phyloP scores from a whole-genome alignment of 768 basidiomycete genomes.

The Tylopilus felleus region DNA sequence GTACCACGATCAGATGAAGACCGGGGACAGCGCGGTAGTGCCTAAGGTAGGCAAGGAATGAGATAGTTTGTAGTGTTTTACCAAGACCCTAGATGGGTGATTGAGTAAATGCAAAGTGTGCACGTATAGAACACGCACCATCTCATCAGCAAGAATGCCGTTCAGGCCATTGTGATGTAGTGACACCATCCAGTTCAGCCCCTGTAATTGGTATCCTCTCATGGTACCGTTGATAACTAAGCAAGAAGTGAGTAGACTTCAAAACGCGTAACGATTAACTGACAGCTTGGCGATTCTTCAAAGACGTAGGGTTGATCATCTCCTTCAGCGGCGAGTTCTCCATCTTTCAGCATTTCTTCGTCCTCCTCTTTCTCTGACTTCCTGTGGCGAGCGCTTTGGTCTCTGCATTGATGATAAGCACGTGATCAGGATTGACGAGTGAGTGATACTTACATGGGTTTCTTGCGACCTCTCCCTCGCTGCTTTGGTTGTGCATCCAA shows the following conservation, averaged over 20 bases:
- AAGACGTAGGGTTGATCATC: slow-evolving; percentile 93
- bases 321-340: slow-evolving; percentile 73
- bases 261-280: slow-evolving; percentile 11
- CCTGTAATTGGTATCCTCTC: slow-evolving; percentile 94
- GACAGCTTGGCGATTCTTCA: slow-evolving; percentile 90
- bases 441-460: slow-evolving; percentile 53
- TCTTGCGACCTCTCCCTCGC: slow-evolving; percentile 84
- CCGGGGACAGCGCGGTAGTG: slow-evolving; percentile 73
- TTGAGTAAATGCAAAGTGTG: not conserved
- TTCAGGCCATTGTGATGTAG: slow-evolving; percentile 95
- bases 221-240: slow-evolving; percentile 86
- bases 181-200: slow-evolving; percentile 96
- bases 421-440: not conserved
- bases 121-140: slow-evolving; percentile 45
- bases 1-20: slow-evolving; percentile 94
- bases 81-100: slow-evolving; percentile 73
- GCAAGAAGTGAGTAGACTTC: slow-evolving; percentile 4
- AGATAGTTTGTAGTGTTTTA: slow-evolving; percentile 97
- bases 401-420: slow-evolving; percentile 43
- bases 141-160: slow-evolving; percentile 96
- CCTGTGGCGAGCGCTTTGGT: slow-evolving; percentile 76
- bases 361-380: slow-evolving; percentile 99
- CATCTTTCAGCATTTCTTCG: slow-evolving; percentile 88
- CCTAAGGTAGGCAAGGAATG: slow-evolving; percentile 93
- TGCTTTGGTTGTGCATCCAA: slow-evolving; percentile 84